Evolutionary conservation across 2,329 filamentous ascomycete species (phyloP), one percentile per base, ranked within the genome.

Genomic region (Hyphodiscus sp.): DNA sequence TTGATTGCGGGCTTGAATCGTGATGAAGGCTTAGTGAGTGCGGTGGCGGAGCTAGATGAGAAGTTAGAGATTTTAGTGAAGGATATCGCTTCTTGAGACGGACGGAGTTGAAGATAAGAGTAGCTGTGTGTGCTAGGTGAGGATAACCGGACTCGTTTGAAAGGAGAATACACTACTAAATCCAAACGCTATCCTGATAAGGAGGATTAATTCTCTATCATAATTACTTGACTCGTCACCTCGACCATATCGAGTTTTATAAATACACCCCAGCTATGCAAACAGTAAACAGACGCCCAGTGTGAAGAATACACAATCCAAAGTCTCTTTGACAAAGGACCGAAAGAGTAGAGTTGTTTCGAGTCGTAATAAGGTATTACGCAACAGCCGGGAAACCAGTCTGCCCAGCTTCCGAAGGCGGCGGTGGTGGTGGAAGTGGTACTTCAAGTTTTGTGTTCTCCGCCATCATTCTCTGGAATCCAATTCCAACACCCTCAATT

Each of bases 401-500:
- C 23, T 51, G 38, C 18, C 64, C 65, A 15, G 60, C 46, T 53
- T 68, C 66, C 52, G 66, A 60, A 16, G 65, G 64, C 44, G 65
- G 63, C 15, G 63, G 60, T 53, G 48, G 47, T 20, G 59, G 58
- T 50, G 65, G 64, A 55, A 61, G 61, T 55, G 62, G 63, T 58
- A 65, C 83, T 74, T 96, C 90, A 64, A 95, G 76, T 74, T 86
- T 86, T 60, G 90, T 95, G 70, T 86, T 87, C 59, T 91, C 88
- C 38, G 91, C 89, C 81, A 96, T 88, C 86, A 96, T 91, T 71
- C 91, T 86, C 72, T 91, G 87, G 76, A 96, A 92, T 9, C 89
- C 91, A 68, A 99, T 97, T 65, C 92, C 92, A 52, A 97, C 94
- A 65, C 94, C 92, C 73, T 99, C 92, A 60, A 99, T 97, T 61